A percentile compares a stretch with the other conserved stretches of the same genome.
Conservation (phyloP, 1,284 basidiomycete species). For the Malassezia nana region DNA sequence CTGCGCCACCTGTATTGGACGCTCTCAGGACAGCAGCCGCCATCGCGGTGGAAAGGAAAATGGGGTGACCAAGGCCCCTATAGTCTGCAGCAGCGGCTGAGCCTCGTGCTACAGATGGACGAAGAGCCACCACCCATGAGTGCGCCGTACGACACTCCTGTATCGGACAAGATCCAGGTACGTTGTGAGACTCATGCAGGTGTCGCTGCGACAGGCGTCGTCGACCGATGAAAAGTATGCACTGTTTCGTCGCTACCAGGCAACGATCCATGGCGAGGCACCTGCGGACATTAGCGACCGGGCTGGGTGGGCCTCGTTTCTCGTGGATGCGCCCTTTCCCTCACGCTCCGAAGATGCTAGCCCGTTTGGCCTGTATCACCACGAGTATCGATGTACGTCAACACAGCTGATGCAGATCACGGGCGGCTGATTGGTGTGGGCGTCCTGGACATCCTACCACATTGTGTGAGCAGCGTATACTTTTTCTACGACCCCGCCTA, state of each 20-base stretch:
- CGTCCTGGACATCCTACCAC: constrained; percentile 81
- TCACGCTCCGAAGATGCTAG: not conserved
- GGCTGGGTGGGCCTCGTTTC: constrained; percentile 31
- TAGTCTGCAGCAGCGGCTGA: constrained; percentile 17
- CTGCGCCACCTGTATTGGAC: constrained; percentile 28
- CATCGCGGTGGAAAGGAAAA: constrained; percentile 30
- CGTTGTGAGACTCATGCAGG: not conserved
- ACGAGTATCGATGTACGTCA: constrained; percentile 34
- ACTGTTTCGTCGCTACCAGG: constrained; percentile 39
- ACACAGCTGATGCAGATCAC: constrained; percentile 50
- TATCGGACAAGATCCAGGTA: constrained; percentile 5
- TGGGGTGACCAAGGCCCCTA: constrained; percentile 23
- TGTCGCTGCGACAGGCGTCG: not conserved
- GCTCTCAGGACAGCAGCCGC: constrained; percentile 18
- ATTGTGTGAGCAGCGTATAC: constrained; percentile 86
- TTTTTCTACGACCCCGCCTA: constrained; percentile 80
- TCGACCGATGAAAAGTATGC: constrained; percentile 36
- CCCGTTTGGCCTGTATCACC: constrained; percentile 36
- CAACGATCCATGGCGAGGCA: constrained; percentile 22
- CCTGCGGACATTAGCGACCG: constrained; percentile 24
- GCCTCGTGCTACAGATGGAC: constrained; percentile 1
- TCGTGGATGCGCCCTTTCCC: constrained; percentile 24
- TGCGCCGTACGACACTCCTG: not conserved
- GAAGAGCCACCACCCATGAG: not conserved
- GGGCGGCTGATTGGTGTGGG: constrained; percentile 72